Base-by-base conservation (phyloP, 202 grass and related monocot genomes). In the Elaeis oleifera region DNA sequence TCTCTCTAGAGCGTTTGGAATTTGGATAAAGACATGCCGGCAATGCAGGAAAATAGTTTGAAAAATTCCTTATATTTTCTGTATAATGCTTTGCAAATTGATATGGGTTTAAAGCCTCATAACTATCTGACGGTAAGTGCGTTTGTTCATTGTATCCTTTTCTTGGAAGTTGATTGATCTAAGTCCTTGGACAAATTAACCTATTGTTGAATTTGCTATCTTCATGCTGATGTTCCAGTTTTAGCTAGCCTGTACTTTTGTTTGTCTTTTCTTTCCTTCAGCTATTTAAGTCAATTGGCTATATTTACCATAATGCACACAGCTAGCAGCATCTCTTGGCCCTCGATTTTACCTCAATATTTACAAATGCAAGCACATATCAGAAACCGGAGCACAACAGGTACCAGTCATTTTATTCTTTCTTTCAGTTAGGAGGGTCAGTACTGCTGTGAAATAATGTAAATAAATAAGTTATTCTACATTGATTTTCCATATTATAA, bases 341-440 rank as follows among this genome's bases (percentile, higher is more conserved):
- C 94, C 94, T 69, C 94, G 94, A 59, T 99, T 99, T 83, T 99
- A 88, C 76, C 94, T 89, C 69, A 99, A 99, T 59, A 99, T 99
- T 82, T 94, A 94, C 53, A 99, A 99, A 75, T 99, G 94, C 80
- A 99, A 84, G 73, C 82, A 89, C 80, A 99, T 99, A 84, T 99
- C 94, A 53, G 94, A 99, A 94, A 99, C 94, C 49, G 94, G 94
- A 60, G 88, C 94, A 49, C 94, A 99, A 54, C 94, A 99, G 94
- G 85, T 99, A 56, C 17, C 53, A 53, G 61, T 58, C 67, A 69
- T 72, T 69, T 51, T 22, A 29, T 44, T 58, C 11, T 31, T 11
- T 32, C 49, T 51, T 68, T 58, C 50, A 23, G 6, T 73, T 60
- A 50, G 6, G 36, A 18, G 54, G 63, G 78, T 71, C 24, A 59